A percentile compares a stretch with the other conserved stretches of the same genome.
phyloP scores from a whole-genome alignment of 257 asterid genomes.

The Leptodermis oblonga region DNA sequence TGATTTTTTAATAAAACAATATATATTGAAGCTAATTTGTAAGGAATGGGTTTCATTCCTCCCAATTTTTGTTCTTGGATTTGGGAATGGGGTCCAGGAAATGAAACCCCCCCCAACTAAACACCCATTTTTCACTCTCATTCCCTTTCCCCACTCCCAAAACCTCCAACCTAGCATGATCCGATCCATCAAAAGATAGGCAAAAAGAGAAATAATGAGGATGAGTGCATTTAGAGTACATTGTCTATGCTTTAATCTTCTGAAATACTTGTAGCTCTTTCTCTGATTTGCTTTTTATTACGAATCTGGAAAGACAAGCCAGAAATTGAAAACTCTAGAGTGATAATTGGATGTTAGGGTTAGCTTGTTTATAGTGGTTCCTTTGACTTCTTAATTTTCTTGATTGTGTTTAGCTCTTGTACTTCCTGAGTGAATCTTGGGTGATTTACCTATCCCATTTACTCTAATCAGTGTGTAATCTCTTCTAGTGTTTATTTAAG shows the following conservation, averaged over 20 bases:
- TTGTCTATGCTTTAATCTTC: not conserved
- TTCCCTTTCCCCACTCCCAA: too few species aligned
- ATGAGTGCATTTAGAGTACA: not conserved
- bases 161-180: too few species aligned
- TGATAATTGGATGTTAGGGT: not conserved
- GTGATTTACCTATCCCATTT: not conserved
- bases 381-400: not conserved
- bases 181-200: not conserved
- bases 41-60: too few species aligned
- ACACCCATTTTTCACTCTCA: too few species aligned
- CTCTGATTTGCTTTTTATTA: not conserved
- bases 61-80: too few species aligned
- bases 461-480: not conserved
- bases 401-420: not conserved
- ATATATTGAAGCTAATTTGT: too few species aligned
- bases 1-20: too few species aligned
- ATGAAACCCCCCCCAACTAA: too few species aligned
- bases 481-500: not conserved
- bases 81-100: too few species aligned
- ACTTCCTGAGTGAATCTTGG: not conserved
- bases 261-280: not conserved
- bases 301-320: not conserved
- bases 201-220: not conserved
- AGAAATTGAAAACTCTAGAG: not conserved
- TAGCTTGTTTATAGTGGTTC: not conserved